Evolutionary conservation across 176 grass and related monocot genomes (phyloP), one percentile per base, ranked within the genome.

Genomic region (Guadua angustifolia): DNA sequence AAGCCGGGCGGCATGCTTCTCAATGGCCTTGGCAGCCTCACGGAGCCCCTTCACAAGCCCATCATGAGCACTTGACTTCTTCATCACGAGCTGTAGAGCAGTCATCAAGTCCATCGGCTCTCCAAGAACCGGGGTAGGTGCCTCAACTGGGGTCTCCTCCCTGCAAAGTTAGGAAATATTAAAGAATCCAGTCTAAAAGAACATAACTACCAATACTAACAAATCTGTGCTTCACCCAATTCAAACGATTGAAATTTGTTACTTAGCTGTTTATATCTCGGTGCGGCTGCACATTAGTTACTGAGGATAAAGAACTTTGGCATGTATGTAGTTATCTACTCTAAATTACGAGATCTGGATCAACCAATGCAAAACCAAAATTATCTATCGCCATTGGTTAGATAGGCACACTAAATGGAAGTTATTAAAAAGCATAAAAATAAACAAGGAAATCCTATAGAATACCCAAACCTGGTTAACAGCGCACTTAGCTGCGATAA

Each of bases 31-130:
- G n/a, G 89, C 89, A 32, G 19, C 89, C 67, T 94, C 92, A 44
- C 81, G 89, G 51, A 94, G 80, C 1, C 92, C 92, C 73, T 89
- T 87, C 36, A 84, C 77, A 36, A 94, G 81, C 10, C 92, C 92
- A 35, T 94, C 92, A 66, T 94, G 92, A 75, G 92, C 92, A 24
- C 83, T 60, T 8, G 92, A 83, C 83, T 94, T 92, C 76, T 94
- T 94, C 79, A 94, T 75, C 65, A 94, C 87, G 0, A 91, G 81
- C 62, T 94, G 92, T 16, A 94, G 78, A 59, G 89, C 89, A 40
- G 89, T 94, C 89, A 94, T 89, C 76, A 94, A 63, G 55, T 94
- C 92, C 92, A 94, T 94, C 3, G 92, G 92, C 62, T 94, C 89
- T 6, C 87, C 92, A 59, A 94, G 92, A 73, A 87, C 53, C 0